Conservation (phyloP, 2,329 filamentous ascomycete species). For the Penicillium sp. region DNA sequence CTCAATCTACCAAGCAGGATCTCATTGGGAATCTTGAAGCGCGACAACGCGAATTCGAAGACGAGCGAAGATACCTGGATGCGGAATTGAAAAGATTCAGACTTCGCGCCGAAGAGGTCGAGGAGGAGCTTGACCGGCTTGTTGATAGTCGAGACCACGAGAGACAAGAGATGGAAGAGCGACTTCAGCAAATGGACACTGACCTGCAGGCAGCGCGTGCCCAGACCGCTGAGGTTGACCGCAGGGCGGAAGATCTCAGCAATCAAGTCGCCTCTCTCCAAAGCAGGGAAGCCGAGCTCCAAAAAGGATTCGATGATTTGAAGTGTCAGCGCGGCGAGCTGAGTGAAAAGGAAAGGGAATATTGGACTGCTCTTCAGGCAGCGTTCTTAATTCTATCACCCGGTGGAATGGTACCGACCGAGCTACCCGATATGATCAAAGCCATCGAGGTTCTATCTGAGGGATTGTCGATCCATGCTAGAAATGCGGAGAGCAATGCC, state of each 20-base stretch:
- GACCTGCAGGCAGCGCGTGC: constrained; percentile 60
- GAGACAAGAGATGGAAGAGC: constrained; percentile 63
- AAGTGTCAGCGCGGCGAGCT: constrained; percentile 47
- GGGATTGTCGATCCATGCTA: constrained; percentile 55
- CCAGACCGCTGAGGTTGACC: constrained; percentile 42
- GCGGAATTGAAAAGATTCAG: constrained; percentile 71
- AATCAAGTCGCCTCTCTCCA: constrained; percentile 51
- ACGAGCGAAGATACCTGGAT: constrained; percentile 77
- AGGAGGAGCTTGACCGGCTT: constrained; percentile 84
- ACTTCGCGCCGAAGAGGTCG: constrained; percentile 74
- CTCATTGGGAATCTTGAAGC: constrained; percentile 92
- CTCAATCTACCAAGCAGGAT: constrained; percentile 86
- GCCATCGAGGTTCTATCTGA: constrained; percentile 53
- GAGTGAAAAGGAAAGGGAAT: constrained; percentile 49
- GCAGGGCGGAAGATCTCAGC: constrained; percentile 43
- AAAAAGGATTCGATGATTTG: constrained; percentile 42
- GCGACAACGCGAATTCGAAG: constrained; percentile 78
- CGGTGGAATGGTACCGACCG: constrained; percentile 48
- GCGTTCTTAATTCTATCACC: constrained; percentile 56
- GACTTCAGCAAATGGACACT: constrained; percentile 60
- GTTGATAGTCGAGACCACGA: constrained; percentile 79
- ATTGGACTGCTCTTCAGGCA: constrained; percentile 52
- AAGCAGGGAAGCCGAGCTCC: constrained; percentile 42
- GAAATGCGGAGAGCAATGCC: constrained; percentile 55
- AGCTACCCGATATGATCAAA: constrained; percentile 55